Percentiles rank a stretch among this genome's conserved stretches.
Evolutionary conservation across 2,329 filamentous ascomycete genomes (phyloP).

Genomic region (Trichoderma brevicompactum): DNA sequence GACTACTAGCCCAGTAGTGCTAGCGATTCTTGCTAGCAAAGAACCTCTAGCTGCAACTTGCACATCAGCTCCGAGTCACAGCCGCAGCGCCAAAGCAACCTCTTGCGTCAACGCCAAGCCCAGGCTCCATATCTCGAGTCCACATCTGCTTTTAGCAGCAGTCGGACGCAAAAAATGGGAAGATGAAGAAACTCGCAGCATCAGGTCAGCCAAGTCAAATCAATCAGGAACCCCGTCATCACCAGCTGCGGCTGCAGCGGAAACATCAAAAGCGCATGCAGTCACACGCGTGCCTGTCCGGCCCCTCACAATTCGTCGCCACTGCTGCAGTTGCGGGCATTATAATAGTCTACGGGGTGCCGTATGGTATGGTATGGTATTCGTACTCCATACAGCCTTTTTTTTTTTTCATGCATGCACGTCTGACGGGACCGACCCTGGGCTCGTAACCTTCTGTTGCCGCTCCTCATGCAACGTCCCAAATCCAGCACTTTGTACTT

Average conservation of each 20-base stretch:
- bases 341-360: not conserved
- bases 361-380: not conserved
- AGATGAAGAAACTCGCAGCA: too few relatives aligned
- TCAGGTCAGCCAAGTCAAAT: too few relatives aligned
- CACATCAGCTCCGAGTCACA: conserved; percentile 21
- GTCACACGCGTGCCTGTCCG: too few relatives aligned
- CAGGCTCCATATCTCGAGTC: conserved; percentile 13
- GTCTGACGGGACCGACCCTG: conserved; percentile 23
- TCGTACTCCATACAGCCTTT: conserved; percentile 16
- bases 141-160: conserved; percentile 3
- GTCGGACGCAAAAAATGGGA: too few relatives aligned
- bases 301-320: too few relatives aligned
- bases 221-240: not conserved
- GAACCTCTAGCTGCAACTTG: conserved; percentile 19
- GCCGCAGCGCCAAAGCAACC: conserved; percentile 17
- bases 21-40: not conserved
- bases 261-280: conserved; percentile 3
- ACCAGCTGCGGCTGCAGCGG: conserved; percentile 18
- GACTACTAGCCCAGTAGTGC: not conserved
- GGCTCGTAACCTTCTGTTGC: conserved; percentile 24
- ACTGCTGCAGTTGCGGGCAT: conserved; percentile 5
- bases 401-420: conserved; percentile 20
- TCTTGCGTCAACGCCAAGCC: conserved; percentile 27
- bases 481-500: conserved; percentile 4
- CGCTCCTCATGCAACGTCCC: conserved; percentile 24